Percentiles rank a stretch among this genome's conserved stretches.
These are phyloP conservation scores for Dothideomycetidae sp. DNA, from an alignment of 2,329 filamentous ascomycete genomes.

Conservation along the genomic window DNA sequence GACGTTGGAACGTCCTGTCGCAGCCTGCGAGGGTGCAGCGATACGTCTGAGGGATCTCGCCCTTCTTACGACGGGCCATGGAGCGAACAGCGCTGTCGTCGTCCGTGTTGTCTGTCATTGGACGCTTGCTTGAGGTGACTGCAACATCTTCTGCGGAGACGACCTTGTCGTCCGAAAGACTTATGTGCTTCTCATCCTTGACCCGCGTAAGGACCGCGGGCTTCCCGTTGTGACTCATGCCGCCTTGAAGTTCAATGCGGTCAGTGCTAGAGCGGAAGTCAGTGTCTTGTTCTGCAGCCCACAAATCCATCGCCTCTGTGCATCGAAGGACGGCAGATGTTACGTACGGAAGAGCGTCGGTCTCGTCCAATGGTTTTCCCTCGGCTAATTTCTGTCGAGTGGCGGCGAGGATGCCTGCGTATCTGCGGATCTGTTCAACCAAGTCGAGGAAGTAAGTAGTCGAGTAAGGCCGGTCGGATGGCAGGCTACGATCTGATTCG, in stretches of 20 bases:
- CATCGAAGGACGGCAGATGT: constrained; percentile 8
- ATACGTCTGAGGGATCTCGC: constrained; percentile 39
- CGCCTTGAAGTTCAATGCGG: constrained; percentile 67
- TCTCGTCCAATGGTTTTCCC: constrained; percentile 37
- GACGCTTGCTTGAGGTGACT: constrained; percentile 36
- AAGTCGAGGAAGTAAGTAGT: constrained; percentile 95
- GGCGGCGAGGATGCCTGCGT: constrained; percentile 70
- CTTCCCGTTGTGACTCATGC: constrained; percentile 65
- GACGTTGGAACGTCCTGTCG: constrained; percentile 85
- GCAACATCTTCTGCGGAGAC: constrained; percentile 43
- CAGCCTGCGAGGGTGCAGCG: constrained; percentile 62
- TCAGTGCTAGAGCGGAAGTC: constrained; percentile 40
- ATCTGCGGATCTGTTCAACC: constrained; percentile 66
- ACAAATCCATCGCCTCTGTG: not conserved
- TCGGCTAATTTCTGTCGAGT: constrained; percentile 53
- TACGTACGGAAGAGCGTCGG: constrained; percentile 37
- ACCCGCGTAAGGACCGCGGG: constrained; percentile 73
- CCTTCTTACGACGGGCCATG: constrained; percentile 93
- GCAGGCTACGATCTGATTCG: constrained; percentile 74
- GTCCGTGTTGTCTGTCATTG: constrained; percentile 46
- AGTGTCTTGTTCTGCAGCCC: constrained; percentile 1
- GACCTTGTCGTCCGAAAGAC: constrained; percentile 40
- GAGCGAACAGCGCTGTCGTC: constrained; percentile 77
- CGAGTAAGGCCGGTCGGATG: constrained; percentile 79
- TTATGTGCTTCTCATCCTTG: constrained; percentile 66